Percentiles rank a stretch among this genome's conserved stretches.
phyloP scores from a whole-genome alignment of 345 rosid genomes.

The Alliaria petiolata region DNA sequence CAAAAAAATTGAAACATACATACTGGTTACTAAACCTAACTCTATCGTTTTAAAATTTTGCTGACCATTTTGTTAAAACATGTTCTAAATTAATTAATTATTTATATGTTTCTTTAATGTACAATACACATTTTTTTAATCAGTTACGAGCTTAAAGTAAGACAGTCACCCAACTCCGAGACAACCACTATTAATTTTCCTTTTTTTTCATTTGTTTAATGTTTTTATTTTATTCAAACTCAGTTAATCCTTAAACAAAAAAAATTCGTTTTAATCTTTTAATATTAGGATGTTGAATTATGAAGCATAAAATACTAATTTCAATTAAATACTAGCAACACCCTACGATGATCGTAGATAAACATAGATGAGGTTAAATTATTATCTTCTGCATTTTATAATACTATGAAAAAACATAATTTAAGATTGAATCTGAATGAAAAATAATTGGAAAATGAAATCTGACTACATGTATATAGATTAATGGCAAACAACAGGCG shows the following conservation, averaged over 20 bases:
- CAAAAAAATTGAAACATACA: conserved; percentile 39
- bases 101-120: background rate
- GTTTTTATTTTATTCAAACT: background rate
- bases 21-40: conserved; percentile 28
- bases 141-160: background rate
- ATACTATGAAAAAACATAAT: background rate
- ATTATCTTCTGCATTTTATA: background rate
- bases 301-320: background rate
- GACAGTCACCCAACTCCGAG: conserved; percentile 26
- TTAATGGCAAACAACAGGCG: conserved; percentile 1
- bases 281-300: background rate
- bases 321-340: background rate
- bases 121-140: background rate
- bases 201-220: background rate
- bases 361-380: background rate
- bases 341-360: background rate
- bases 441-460: background rate
- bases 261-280: background rate
- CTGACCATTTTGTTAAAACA: background rate
- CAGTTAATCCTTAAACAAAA: background rate
- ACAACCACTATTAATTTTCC: conserved; percentile 11
- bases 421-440: conserved; percentile 1
- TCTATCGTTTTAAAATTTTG: background rate
- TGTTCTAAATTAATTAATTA: background rate
- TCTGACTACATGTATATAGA: background rate